Evolutionary conservation across 208 protist species (phyloP).

Genomic region (Trypanosoma vivax): DNA sequence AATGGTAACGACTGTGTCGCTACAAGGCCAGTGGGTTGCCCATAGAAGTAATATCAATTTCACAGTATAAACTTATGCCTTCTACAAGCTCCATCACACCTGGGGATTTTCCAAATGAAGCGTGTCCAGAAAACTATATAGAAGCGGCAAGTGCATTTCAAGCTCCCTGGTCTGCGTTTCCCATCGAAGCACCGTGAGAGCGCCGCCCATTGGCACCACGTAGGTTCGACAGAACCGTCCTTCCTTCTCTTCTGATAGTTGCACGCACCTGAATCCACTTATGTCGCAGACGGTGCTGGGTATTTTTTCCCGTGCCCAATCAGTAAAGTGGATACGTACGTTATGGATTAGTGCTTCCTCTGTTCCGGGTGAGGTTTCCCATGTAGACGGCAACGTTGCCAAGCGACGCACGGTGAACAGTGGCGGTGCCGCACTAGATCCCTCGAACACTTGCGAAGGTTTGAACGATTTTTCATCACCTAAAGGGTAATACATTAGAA

Average conservation of each 20-base stretch:
- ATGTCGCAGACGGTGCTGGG: slow-evolving; percentile 28
- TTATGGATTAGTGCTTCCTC: slow-evolving; percentile 56
- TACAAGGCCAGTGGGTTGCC: too few relatives aligned
- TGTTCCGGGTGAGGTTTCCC: slow-evolving; percentile 27
- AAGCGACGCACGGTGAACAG: slow-evolving; percentile 28
- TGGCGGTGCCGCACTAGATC: slow-evolving; percentile 8
- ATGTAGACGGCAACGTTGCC: slow-evolving; percentile 30
- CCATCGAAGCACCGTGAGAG: slow-evolving; percentile 44
- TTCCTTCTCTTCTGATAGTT: slow-evolving; percentile 41
- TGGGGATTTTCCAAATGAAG: slow-evolving; percentile 20
- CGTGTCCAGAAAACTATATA: slow-evolving; percentile 51
- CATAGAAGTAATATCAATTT: too few relatives aligned
- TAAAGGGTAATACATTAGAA: slow-evolving; percentile 50
- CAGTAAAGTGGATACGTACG: slow-evolving; percentile 55
- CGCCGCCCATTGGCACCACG: slow-evolving; percentile 28
- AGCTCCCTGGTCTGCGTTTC: slow-evolving; percentile 32
- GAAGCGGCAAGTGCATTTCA: slow-evolving; percentile 28
- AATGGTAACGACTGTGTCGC: too few relatives aligned
- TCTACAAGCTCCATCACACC: background rate
- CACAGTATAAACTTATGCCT: background rate
- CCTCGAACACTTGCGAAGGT: background rate
- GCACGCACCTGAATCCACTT: slow-evolving; percentile 34
- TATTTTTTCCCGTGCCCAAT: slow-evolving; percentile 26
- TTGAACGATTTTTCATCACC: slow-evolving; percentile 9
- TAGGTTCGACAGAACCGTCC: slow-evolving; percentile 47